A percentile compares a stretch with the other conserved stretches of the same genome.
phyloP scores from a whole-genome alignment of 78 protist genomes.

The slime mould (Dictyostelium discoideum) region DNA sequence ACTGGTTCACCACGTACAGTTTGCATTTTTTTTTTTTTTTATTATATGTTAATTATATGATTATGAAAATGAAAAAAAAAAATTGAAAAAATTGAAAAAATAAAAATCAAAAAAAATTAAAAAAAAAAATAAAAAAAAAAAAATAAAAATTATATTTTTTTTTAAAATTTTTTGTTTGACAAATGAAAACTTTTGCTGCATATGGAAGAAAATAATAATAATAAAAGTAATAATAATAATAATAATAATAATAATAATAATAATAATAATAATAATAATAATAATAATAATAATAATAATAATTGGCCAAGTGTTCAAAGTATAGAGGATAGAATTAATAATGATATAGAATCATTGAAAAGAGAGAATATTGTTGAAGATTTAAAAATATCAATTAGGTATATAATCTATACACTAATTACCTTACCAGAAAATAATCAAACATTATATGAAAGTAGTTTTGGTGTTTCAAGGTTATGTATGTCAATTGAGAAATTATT shows the following conservation, averaged over 20 bases:
- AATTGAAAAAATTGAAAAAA: neutral
- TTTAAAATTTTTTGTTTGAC: neutral
- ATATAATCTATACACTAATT: conserved; percentile 14
- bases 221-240: neutral
- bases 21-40: neutral
- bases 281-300: neutral
- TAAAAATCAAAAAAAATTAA: neutral
- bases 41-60: neutral
- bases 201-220: neutral
- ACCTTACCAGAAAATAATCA: neutral
- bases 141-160: neutral
- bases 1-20: neutral
- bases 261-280: neutral
- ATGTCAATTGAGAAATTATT: conserved; percentile 51
- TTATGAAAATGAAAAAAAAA: neutral
- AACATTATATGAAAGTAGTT: conserved; percentile 12
- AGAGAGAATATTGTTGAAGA: conserved; percentile 33
- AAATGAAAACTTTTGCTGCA: no score
- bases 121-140: neutral
- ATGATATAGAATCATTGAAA: neutral
- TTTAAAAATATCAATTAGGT: conserved; percentile 35
- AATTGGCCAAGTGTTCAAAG: conserved; percentile 9
- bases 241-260: neutral
- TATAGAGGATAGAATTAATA: neutral
- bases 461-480: conserved; percentile 51